Conservation (phyloP, 73 alveolate genomes). For the Paramecium sonneborni region DNA sequence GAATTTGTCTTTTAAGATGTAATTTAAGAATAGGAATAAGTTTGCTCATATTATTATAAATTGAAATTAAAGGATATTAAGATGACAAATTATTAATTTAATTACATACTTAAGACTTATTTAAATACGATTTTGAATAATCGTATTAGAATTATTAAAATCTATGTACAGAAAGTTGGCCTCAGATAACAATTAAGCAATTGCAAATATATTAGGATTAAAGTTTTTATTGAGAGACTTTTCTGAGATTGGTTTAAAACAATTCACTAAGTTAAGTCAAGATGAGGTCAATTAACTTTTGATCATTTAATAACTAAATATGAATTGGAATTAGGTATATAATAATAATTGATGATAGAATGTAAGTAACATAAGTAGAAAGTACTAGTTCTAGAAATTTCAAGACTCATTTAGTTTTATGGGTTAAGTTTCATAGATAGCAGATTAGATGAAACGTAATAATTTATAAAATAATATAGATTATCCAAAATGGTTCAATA, state of each 20-base stretch:
- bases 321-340: not conserved
- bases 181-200: not conserved
- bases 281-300: not conserved
- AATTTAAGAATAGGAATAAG: too few relatives aligned
- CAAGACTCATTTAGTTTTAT: not conserved
- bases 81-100: conserved; percentile 21
- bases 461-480: not conserved
- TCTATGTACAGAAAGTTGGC: not conserved
- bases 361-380: not conserved
- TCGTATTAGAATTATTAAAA: not conserved
- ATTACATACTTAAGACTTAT: not conserved
- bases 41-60: not conserved
- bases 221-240: conserved; percentile 9
- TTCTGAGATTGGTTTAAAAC: not conserved
- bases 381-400: not conserved
- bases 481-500: conserved; percentile 35
- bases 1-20: not conserved
- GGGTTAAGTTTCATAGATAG: not conserved
- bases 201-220: not conserved
- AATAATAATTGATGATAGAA: not conserved
- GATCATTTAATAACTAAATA: not conserved
- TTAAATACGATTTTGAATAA: not conserved
- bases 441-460: conserved; percentile 15
- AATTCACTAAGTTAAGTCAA: not conserved
- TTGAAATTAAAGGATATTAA: not conserved